A percentile compares a stretch with the other conserved stretches of the same genome.
Evolutionary conservation across 495 filamentous ascomycete species (phyloP).

Genomic region (Penicillium salamii): DNA sequence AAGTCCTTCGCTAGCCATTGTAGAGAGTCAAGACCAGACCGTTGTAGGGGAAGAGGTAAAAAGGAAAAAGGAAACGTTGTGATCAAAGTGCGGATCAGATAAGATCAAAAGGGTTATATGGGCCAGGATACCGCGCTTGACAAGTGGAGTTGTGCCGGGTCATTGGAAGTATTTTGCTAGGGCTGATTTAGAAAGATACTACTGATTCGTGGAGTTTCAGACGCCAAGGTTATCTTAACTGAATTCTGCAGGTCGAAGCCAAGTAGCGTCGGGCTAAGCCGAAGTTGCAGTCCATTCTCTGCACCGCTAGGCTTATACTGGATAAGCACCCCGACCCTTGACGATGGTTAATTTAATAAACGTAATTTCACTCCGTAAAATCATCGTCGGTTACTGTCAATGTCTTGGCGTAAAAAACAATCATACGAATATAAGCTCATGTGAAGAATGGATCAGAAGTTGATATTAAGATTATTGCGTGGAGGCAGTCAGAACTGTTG

Average conservation of each 20-base stretch:
- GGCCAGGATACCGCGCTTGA: not conserved
- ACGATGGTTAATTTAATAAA: not conserved
- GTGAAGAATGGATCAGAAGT: too few relatives aligned
- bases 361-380: not conserved
- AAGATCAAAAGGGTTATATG: slow-evolving; percentile 2
- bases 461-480: too few relatives aligned
- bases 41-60: not conserved
- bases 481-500: too few relatives aligned
- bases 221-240: not conserved
- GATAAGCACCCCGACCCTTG: not conserved
- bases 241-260: not conserved
- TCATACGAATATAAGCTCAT: too few relatives aligned
- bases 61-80: too few relatives aligned
- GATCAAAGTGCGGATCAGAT: slow-evolving; percentile 4
- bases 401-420: not conserved
- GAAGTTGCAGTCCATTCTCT: not conserved
- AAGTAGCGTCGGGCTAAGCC: not conserved
- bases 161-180: not conserved
- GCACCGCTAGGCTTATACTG: slow-evolving; percentile 2
- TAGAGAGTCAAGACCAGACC: not conserved
- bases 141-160: slow-evolving; percentile 1
- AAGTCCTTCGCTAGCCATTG: slow-evolving; percentile 2
- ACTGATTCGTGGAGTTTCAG: not conserved
- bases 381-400: not conserved
- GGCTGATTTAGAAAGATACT: not conserved